phyloP scores from a whole-genome alignment of 768 basidiomycete species.

The Xanthoconium purpureum region DNA sequence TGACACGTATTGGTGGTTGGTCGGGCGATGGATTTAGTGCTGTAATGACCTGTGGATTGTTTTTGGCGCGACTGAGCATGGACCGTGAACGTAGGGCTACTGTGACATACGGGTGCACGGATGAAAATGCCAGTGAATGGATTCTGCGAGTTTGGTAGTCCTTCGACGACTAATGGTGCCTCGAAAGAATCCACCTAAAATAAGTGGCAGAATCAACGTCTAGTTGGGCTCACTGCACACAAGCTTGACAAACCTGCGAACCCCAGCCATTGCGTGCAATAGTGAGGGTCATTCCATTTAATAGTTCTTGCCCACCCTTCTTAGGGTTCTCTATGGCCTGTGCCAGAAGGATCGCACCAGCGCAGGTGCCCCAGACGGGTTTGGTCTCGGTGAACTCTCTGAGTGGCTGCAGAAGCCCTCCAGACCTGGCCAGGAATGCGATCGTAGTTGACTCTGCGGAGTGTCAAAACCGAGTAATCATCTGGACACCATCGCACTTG shows the following conservation, averaged over 20 bases:
- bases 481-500: slow-evolving; percentile 25
- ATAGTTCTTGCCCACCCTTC: slow-evolving; percentile 82
- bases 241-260: slow-evolving; percentile 59
- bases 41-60: slow-evolving; percentile 55
- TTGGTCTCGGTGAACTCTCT: slow-evolving; percentile 66
- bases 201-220: background rate
- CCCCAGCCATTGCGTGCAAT: slow-evolving; percentile 92
- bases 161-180: slow-evolving; percentile 62
- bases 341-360: slow-evolving; percentile 88
- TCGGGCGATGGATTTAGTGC: slow-evolving; percentile 42
- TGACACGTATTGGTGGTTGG: slow-evolving; percentile 62
- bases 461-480: background rate
- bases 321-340: slow-evolving; percentile 72
- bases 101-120: slow-evolving; percentile 72
- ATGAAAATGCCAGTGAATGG: slow-evolving; percentile 89
- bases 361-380: slow-evolving; percentile 94
- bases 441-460: slow-evolving; percentile 87
- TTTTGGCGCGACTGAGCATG: background rate
- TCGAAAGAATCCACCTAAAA: slow-evolving; percentile 87
- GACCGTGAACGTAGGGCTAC: background rate
- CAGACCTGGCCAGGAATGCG: slow-evolving; percentile 65
- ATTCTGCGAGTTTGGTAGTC: slow-evolving; percentile 52
- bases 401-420: slow-evolving; percentile 80
- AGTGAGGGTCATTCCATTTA: slow-evolving; percentile 75
- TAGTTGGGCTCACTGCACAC: background rate